Percentiles rank a stretch among this genome's conserved stretches.
phyloP scores from a whole-genome alignment of 495 filamentous ascomycete species.

The Trichoderma erinaceum region DNA sequence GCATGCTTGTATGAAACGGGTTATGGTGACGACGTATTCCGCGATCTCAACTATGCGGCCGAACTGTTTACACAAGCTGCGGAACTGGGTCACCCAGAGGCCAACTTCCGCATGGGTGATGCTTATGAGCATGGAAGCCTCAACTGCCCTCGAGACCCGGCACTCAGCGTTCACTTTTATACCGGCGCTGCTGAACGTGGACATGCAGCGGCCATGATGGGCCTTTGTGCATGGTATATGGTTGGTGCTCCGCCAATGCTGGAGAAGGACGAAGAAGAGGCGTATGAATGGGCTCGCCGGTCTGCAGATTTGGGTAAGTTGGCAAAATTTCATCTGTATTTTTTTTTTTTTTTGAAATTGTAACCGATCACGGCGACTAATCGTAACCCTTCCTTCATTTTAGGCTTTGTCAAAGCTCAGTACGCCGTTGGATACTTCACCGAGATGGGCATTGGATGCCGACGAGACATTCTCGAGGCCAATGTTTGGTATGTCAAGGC shows the following conservation, averaged over 20 bases:
- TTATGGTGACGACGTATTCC: conserved; percentile 87
- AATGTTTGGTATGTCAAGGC: conserved; percentile 98
- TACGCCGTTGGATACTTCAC: conserved; percentile 97
- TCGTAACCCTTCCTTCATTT: neutral
- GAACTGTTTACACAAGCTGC: conserved; percentile 93
- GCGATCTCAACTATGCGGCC: conserved; percentile 82
- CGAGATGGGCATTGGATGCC: conserved; percentile 95
- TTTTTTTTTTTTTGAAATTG: conserved; percentile 3
- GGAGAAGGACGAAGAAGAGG: conserved; percentile 91
- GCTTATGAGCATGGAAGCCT: conserved; percentile 92
- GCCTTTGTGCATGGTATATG: conserved; percentile 96
- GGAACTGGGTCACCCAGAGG: conserved; percentile 81
- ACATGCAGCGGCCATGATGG: conserved; percentile 94
- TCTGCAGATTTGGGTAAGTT: conserved; percentile 77
- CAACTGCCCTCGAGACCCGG: conserved; percentile 82
- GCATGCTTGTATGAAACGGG: conserved; percentile 82
- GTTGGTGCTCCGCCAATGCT: conserved; percentile 89
- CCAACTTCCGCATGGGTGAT: conserved; percentile 83
- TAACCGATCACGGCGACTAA: neutral
- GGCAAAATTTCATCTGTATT: neutral
- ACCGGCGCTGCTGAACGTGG: conserved; percentile 80
- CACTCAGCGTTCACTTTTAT: conserved; percentile 95
- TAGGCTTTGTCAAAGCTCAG: conserved; percentile 86
- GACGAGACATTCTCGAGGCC: conserved; percentile 85
- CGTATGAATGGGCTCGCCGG: conserved; percentile 89